These are phyloP conservation scores for Globisporangium perplexum DNA, from an alignment of 352 stramenopile species.

Conservation along the genomic window DNA sequence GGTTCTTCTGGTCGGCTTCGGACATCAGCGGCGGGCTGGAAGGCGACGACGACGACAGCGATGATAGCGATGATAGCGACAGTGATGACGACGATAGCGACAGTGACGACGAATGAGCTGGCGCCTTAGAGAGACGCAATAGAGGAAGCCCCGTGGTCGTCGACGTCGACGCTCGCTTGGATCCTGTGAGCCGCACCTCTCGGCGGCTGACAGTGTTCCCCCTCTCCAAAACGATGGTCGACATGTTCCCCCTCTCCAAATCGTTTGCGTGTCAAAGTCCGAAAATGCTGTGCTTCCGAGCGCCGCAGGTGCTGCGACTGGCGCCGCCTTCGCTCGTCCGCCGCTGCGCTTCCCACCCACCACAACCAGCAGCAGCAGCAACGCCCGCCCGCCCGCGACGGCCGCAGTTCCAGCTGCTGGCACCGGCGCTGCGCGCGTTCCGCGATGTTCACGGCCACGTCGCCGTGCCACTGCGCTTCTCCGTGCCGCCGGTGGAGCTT, in stretches of 20 bases:
- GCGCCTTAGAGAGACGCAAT: not conserved
- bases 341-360: not conserved
- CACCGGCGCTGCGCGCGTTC: slow-evolving; percentile 28
- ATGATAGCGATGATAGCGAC: not conserved
- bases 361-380: not conserved
- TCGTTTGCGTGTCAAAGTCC: not conserved
- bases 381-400: not conserved
- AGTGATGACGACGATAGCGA: not conserved
- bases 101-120: not conserved
- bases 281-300: not conserved
- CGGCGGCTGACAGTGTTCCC: too few species aligned
- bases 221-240: too few species aligned
- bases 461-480: slow-evolving; percentile 31
- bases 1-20: slow-evolving; percentile 37
- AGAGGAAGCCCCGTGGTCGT: too few species aligned
- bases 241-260: not conserved
- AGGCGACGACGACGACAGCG: slow-evolving; percentile 6
- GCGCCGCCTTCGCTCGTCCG: not conserved
- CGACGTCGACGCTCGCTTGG: too few species aligned
- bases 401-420: slow-evolving; percentile 21
- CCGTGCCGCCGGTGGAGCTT: slow-evolving; percentile 6
- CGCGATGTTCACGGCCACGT: slow-evolving; percentile 22
- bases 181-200: too few species aligned
- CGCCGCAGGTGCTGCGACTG: not conserved
- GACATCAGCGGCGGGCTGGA: not conserved